These are phyloP conservation scores for Calonectria hawksworthii DNA, from an alignment of 2,329 filamentous ascomycete species.

Conservation along the genomic window DNA sequence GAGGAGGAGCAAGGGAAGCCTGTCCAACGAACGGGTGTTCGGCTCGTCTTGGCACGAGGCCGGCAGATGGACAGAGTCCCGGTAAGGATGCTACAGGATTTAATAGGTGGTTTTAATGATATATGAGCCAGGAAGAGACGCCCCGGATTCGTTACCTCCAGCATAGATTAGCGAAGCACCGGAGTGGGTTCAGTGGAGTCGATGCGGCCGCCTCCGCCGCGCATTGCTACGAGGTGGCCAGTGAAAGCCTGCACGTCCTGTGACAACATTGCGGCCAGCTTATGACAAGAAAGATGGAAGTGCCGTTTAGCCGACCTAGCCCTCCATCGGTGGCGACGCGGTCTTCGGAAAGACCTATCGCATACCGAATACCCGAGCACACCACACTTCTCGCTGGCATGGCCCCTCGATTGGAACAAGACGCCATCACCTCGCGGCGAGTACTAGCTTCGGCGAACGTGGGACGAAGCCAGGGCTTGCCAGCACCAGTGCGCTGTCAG, in stretches of 20 bases:
- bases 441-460: background rate
- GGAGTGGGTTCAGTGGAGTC: background rate
- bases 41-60: background rate
- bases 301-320: constrained; percentile 18
- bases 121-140: background rate
- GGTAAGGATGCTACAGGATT: background rate
- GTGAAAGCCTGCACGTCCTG: background rate
- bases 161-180: constrained; percentile 4
- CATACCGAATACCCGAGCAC: constrained; percentile 20
- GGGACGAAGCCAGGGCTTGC: background rate
- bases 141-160: background rate
- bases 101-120: constrained; percentile 3
- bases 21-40: background rate
- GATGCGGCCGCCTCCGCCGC: background rate
- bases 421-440: background rate
- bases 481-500: background rate
- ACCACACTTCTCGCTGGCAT: background rate
- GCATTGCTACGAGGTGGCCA: background rate
- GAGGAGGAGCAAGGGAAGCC: background rate
- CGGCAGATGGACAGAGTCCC: background rate
- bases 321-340: constrained; percentile 11
- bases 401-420: background rate
- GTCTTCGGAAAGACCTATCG: constrained; percentile 10
- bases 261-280: background rate
- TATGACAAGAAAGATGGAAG: background rate